Evolutionary conservation across 352 stramenopile genomes (phyloP).

Genomic region (Phytophthora pinifolia): DNA sequence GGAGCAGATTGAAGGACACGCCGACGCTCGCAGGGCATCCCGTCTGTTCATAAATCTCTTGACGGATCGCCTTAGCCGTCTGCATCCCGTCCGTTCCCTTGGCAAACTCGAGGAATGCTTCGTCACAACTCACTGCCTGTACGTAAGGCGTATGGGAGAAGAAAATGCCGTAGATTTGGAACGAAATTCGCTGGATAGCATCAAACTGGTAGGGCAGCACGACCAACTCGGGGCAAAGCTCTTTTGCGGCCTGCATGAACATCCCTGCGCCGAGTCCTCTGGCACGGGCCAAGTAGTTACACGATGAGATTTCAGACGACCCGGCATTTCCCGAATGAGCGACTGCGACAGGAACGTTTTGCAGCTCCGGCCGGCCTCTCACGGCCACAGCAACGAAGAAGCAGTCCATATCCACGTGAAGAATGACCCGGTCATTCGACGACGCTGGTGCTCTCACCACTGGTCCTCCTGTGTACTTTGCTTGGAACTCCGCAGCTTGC

Average conservation of each 20-base stretch:
- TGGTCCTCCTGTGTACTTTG: constrained; percentile 52
- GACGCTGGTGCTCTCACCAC: constrained; percentile 35
- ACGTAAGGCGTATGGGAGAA: constrained; percentile 87
- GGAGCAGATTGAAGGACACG: constrained; percentile 92
- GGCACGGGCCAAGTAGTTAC: constrained; percentile 93
- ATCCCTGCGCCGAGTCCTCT: constrained; percentile 93
- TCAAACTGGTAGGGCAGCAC: constrained; percentile 95
- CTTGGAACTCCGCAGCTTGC: constrained; percentile 55
- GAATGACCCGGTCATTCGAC: constrained; percentile 78
- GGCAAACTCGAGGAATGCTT: constrained; percentile 92
- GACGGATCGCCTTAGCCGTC: constrained; percentile 70
- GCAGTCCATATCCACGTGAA: constrained; percentile 98
- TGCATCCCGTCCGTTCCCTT: constrained; percentile 53
- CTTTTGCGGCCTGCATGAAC: constrained; percentile 92
- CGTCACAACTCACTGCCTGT: constrained; percentile 96
- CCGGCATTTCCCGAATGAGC: constrained; percentile 82
- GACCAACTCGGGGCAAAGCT: constrained; percentile 91
- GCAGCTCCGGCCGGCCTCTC: constrained; percentile 69
- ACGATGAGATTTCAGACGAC: constrained; percentile 93
- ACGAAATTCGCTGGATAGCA: constrained; percentile 88
- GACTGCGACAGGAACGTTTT: constrained; percentile 88
- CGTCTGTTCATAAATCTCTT: constrained; percentile 76
- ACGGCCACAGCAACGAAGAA: constrained; percentile 96
- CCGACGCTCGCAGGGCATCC: constrained; percentile 93
- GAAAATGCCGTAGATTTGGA: constrained; percentile 93